phyloP scores from a whole-genome alignment of 768 basidiomycete genomes.

The Kwoniella shandongensis region DNA sequence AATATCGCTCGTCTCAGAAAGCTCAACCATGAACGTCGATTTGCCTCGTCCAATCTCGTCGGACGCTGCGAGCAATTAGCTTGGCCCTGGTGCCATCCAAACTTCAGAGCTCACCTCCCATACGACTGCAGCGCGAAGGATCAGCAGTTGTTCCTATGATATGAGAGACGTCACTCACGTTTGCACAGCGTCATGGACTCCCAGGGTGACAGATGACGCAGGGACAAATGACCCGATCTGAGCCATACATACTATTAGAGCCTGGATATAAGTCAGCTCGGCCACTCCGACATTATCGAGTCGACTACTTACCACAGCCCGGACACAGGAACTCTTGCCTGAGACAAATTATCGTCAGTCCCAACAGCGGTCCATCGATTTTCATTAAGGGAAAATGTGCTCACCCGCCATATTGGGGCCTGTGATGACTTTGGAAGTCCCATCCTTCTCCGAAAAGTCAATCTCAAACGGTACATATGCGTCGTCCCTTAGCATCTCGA shows the following conservation, averaged over 20 bases:
- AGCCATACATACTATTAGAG: constrained; percentile 59
- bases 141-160: background rate
- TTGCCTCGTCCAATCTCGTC: constrained; percentile 84
- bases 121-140: constrained; percentile 57
- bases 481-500: constrained; percentile 71
- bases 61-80: constrained; percentile 59
- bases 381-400: constrained; percentile 1
- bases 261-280: constrained; percentile 26
- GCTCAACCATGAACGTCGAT: constrained; percentile 95
- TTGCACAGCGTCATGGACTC: constrained; percentile 78
- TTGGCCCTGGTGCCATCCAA: background rate
- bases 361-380: too few species aligned
- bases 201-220: constrained; percentile 68
- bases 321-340: constrained; percentile 80
- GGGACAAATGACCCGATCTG: constrained; percentile 92
- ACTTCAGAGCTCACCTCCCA: constrained; percentile 67
- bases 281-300: constrained; percentile 61
- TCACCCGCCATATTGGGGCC: constrained; percentile 58
- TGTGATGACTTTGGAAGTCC: constrained; percentile 53
- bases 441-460: constrained; percentile 60
- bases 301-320: constrained; percentile 59
- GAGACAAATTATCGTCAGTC: background rate
- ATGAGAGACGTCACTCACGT: constrained; percentile 55
- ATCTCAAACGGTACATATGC: constrained; percentile 86
- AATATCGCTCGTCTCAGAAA: constrained; percentile 90